phyloP scores from a whole-genome alignment of 805 yeast species.

The Suhomyces canberraensis region DNA sequence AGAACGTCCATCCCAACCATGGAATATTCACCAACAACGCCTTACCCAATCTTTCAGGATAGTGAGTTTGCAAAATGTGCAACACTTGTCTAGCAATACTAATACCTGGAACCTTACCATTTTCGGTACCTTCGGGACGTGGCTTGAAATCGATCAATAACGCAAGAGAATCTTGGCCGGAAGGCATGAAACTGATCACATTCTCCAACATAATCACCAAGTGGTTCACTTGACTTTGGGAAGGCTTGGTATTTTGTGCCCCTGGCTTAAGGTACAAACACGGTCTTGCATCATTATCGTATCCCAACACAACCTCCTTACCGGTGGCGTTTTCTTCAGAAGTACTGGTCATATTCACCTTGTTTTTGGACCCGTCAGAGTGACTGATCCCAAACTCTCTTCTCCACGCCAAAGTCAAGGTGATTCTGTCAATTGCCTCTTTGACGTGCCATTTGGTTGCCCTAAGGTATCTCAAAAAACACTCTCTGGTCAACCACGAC shows the following conservation, averaged over 20 bases:
- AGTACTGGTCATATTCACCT: slow-evolving; percentile 40
- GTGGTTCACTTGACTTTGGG: slow-evolving; percentile 53
- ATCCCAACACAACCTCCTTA: slow-evolving; percentile 52
- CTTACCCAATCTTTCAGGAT: slow-evolving; percentile 94
- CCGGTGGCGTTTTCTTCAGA: slow-evolving; percentile 52
- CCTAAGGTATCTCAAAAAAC: slow-evolving; percentile 48
- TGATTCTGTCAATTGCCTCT: slow-evolving; percentile 42
- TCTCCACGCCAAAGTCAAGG: slow-evolving; percentile 52
- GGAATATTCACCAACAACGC: slow-evolving; percentile 92
- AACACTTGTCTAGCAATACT: slow-evolving; percentile 74
- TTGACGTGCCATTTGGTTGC: slow-evolving; percentile 51
- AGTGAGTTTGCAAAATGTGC: slow-evolving; percentile 92
- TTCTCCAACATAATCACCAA: slow-evolving; percentile 56
- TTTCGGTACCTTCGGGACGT: slow-evolving; percentile 50
- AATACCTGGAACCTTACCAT: slow-evolving; percentile 46
- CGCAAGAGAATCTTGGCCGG: slow-evolving; percentile 56
- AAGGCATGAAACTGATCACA: slow-evolving; percentile 52
- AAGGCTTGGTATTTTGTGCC: slow-evolving; percentile 51
- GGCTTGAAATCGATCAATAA: slow-evolving; percentile 55
- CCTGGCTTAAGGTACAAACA: slow-evolving; percentile 52
- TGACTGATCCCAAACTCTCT: slow-evolving; percentile 47
- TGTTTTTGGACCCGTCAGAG: slow-evolving; percentile 27
- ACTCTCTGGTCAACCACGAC: slow-evolving; percentile 51
- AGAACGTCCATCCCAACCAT: slow-evolving; percentile 87
- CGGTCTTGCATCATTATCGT: slow-evolving; percentile 52